These are phyloP conservation scores for Metschnikowia cerradonensis DNA, from an alignment of 805 yeast genomes.

Conservation along the genomic window DNA sequence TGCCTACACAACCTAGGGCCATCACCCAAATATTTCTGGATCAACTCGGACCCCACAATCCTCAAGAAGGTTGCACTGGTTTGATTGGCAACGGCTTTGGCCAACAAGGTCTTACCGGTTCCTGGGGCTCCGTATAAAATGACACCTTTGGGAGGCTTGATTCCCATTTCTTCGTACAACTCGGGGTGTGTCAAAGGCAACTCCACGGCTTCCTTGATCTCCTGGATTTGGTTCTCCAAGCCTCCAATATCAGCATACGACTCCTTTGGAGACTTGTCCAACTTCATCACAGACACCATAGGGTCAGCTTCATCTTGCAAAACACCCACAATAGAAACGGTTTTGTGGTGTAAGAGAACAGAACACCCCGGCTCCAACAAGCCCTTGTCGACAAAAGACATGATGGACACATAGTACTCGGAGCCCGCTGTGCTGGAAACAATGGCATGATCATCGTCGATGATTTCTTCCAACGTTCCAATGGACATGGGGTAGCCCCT, in stretches of 20 bases:
- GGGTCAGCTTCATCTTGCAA: slow-evolving; percentile 97
- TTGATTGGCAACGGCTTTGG: slow-evolving; percentile 97
- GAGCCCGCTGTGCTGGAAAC: slow-evolving; percentile 95
- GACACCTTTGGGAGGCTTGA: slow-evolving; percentile 97
- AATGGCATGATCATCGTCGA: slow-evolving; percentile 98
- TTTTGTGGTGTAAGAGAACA: slow-evolving; percentile 89
- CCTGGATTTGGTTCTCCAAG: slow-evolving; percentile 91
- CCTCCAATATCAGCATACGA: slow-evolving; percentile 98
- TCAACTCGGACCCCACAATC: slow-evolving; percentile 94
- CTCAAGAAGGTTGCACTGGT: slow-evolving; percentile 94
- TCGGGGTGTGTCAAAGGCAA: slow-evolving; percentile 95
- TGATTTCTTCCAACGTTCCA: slow-evolving; percentile 94
- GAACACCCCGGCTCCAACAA: slow-evolving; percentile 95
- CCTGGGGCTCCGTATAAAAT: slow-evolving; percentile 97
- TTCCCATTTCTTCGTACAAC: slow-evolving; percentile 96
- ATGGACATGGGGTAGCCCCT: slow-evolving; percentile 96
- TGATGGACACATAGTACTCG: slow-evolving; percentile 91
- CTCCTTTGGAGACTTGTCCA: slow-evolving; percentile 96
- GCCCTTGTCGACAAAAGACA: slow-evolving; percentile 96
- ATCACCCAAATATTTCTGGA: slow-evolving; percentile 95
- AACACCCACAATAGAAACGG: slow-evolving; percentile 97
- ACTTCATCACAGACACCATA: slow-evolving; percentile 94
- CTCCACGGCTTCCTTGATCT: slow-evolving; percentile 95
- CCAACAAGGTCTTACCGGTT: slow-evolving; percentile 92
- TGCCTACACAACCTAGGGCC: slow-evolving; percentile 95